phyloP scores from a whole-genome alignment of 768 basidiomycete species.

The Termitomyces sp. region DNA sequence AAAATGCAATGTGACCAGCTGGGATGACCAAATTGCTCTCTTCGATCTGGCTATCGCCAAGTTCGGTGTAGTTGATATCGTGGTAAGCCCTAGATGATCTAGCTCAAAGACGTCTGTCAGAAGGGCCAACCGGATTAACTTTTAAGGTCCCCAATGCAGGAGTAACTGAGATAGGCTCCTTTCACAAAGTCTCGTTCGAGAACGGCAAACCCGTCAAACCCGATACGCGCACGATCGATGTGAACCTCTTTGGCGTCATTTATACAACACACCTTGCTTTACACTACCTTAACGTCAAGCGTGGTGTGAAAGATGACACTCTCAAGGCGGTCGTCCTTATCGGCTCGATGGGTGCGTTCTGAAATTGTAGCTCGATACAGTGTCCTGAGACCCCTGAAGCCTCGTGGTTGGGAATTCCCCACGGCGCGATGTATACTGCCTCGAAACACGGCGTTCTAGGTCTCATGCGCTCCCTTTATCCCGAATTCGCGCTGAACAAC shows the following conservation, averaged over 20 bases:
- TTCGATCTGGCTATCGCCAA: constrained; percentile 42
- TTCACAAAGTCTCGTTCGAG: constrained; percentile 24
- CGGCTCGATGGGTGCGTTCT: constrained; percentile 44
- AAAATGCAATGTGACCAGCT: constrained; percentile 45
- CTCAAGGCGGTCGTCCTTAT: constrained; percentile 47
- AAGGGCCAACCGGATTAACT: not conserved
- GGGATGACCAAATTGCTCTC: constrained; percentile 47
- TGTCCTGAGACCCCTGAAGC: constrained; percentile 23
- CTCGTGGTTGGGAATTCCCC: constrained; percentile 42
- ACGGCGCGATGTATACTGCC: constrained; percentile 39
- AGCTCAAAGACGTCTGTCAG: not conserved
- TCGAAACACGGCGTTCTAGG: constrained; percentile 53
- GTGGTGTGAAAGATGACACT: constrained; percentile 22
- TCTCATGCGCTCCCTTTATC: constrained; percentile 42
- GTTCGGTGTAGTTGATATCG: constrained; percentile 48
- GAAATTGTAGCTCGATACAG: not conserved
- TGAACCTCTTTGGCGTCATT: constrained; percentile 42
- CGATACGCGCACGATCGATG: constrained; percentile 35
- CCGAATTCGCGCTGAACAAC: constrained; percentile 24
- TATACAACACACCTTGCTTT: constrained; percentile 46
- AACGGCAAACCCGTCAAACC: constrained; percentile 41
- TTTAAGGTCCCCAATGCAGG: constrained; percentile 47
- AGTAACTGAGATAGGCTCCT: constrained; percentile 29
- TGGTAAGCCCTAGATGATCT: constrained; percentile 28
- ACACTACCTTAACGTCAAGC: constrained; percentile 39